Base-by-base conservation (phyloP, 2,329 filamentous ascomycete genomes). In the Xylaria arbuscula region DNA sequence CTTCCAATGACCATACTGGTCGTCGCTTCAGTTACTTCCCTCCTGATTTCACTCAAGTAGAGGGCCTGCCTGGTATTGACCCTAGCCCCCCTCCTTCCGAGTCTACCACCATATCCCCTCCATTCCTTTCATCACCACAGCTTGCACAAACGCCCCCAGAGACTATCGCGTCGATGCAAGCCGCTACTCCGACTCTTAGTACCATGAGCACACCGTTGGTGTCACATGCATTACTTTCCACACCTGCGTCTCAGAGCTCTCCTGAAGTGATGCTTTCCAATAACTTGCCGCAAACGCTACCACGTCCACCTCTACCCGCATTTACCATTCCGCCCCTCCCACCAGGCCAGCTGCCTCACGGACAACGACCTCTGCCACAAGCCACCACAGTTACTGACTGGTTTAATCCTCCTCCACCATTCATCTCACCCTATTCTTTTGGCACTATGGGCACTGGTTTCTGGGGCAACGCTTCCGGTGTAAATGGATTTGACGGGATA, bases 11-110 rank as follows among this genome's bases (percentile, higher is more conserved):
- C 68, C 80, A 81, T 9, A 83, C 81, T 48, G 88, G 88, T 8
- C 84, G 88, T 24, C 82, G 88, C 8, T 88, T 89, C 70, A 90
- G 88, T 17, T 89, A 90, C 72, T 90, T 90, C 71, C 88, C 89
- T 10, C 89, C 89, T 1, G 88, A 90, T 32, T 81, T 79, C 63
- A 79, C 76, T 10, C 79, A 81, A n/a, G 62, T 72, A 1, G 75
- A 73, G 19, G 79, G 80, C 22, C 80, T 81, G 2, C 69, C 75
- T 0, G 59, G 64, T 24, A 70, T 77, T 54, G 76, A 78, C 42
- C 70, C 69, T 28, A 78, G 75, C 13, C 76, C 78, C 17, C 76
- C 76, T 9, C 74, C 75, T 28, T 76, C 74, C 13, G 77, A 78
- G 28, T 19, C 73, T 3, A 75, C 74, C 0, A 75, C 74, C 0